A percentile compares a stretch with the other conserved stretches of the same genome.
Evolutionary conservation across 139 green algal species (phyloP).

Genomic region (Spirogloea muscicola): DNA sequence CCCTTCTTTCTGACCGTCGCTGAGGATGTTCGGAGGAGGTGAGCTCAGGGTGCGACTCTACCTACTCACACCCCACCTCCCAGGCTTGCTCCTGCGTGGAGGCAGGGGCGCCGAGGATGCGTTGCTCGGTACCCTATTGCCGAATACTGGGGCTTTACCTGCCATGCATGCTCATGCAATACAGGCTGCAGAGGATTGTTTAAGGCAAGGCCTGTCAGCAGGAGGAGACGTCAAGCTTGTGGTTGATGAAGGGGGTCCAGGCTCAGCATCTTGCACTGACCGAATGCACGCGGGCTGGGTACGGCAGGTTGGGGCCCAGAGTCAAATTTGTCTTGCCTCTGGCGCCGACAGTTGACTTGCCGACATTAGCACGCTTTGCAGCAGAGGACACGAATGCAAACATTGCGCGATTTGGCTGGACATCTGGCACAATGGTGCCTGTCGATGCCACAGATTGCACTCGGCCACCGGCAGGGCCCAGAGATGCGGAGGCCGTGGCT

Average conservation of each 20-base stretch:
- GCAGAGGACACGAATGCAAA: neutral
- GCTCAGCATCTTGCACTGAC: no score
- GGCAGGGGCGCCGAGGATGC: no score
- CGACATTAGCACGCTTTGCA: constrained; percentile 1
- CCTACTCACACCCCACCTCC: no score
- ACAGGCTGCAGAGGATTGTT: no score
- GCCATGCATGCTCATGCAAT: no score
- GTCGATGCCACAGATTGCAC: neutral
- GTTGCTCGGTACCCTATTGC: no score
- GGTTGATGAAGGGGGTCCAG: no score
- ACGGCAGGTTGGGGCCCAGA: neutral
- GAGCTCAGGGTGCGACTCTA: no score
- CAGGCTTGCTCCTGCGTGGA: neutral
- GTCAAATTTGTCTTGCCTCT: constrained; percentile 44
- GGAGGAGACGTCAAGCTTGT: no score
- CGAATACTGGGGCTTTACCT: no score
- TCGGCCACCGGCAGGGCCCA: neutral
- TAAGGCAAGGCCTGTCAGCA: no score
- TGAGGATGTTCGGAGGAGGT: constrained; percentile 23
- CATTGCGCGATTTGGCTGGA: constrained; percentile 33
- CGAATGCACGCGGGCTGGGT: no score
- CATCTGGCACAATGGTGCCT: neutral
- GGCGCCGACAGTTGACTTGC: constrained; percentile 43
- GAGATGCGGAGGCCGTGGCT: neutral
- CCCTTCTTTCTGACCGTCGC: constrained; percentile 40